Evolutionary conservation across 768 basidiomycete genomes (phyloP).

Genomic region (Bullera alba): DNA sequence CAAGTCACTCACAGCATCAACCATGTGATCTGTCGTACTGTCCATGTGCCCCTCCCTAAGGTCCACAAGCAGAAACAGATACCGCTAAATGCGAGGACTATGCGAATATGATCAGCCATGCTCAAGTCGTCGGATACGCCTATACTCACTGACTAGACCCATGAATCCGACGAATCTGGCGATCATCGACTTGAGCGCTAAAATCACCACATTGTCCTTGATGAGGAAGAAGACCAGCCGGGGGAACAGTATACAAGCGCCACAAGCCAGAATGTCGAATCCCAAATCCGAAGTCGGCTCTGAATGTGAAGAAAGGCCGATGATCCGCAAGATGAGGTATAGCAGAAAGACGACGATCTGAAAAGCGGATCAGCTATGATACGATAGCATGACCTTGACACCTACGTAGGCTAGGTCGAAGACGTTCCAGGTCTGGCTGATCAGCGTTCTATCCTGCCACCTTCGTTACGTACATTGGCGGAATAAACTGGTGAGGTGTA

Average conservation of each 20-base stretch:
- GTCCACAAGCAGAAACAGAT: conserved; percentile 44
- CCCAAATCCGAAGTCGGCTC: conserved; percentile 36
- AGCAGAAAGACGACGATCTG: conserved; percentile 52
- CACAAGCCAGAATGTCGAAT: conserved; percentile 44
- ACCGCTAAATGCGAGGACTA: conserved; percentile 44
- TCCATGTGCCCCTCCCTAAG: conserved; percentile 43
- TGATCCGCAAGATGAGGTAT: conserved; percentile 37
- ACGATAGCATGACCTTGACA: not conserved
- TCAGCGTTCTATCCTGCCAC: not conserved
- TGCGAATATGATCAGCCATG: conserved; percentile 2
- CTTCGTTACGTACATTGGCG: conserved; percentile 73
- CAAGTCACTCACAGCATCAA: conserved; percentile 37
- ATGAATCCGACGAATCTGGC: conserved; percentile 42
- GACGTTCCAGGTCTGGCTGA: conserved; percentile 73
- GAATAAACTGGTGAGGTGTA: conserved; percentile 58
- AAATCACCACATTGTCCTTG: conserved; percentile 43
- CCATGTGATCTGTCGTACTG: conserved; percentile 44
- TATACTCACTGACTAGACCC: conserved; percentile 31
- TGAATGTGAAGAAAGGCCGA: conserved; percentile 42
- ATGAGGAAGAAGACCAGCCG: conserved; percentile 44
- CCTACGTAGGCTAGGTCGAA: conserved; percentile 56
- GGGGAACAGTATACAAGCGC: conserved; percentile 45
- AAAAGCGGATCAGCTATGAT: not conserved
- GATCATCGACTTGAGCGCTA: conserved; percentile 46
- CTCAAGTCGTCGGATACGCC: not conserved